Evolutionary conservation across 164 flowering plant species (phyloP).

Genomic region (Vitis amurensis): DNA sequence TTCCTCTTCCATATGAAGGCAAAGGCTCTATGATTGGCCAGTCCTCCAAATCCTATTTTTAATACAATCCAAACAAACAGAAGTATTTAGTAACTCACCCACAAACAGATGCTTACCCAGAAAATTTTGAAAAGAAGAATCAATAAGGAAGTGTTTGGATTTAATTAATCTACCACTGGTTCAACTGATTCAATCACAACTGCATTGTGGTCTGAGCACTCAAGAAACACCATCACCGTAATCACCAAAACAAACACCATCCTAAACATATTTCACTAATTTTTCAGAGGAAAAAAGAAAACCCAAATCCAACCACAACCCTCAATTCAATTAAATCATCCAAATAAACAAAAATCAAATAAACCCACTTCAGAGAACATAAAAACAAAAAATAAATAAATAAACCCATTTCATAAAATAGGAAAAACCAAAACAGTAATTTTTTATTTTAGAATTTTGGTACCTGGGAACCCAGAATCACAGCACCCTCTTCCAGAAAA

Average conservation of each 20-base stretch:
- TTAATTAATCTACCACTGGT: no score
- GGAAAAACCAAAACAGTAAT: neutral
- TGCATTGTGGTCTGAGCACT: no score
- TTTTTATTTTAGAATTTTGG: neutral
- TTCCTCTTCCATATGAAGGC: conserved; percentile 98
- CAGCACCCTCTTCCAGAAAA: conserved; percentile 84
- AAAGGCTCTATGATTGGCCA: conserved; percentile 93
- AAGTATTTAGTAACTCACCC: neutral
- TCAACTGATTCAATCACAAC: no score
- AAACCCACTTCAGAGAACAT: neutral
- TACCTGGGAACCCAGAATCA: conserved; percentile 91
- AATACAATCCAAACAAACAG: neutral
- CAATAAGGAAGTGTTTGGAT: no score
- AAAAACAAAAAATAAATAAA: neutral
- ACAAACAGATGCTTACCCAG: no score
- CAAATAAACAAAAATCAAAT: no score
- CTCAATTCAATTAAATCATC: neutral
- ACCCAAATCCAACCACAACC: neutral
- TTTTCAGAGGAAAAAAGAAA: neutral
- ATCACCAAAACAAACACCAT: no score
- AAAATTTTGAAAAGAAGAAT: neutral
- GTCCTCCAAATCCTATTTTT: conserved; percentile 64
- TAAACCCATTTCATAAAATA: neutral
- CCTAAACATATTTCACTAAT: no score
- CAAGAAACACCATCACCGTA: no score